Evolutionary conservation across 2,329 filamentous ascomycete species (phyloP), one percentile per base, ranked within the genome.

Genomic region (Blastomyces parvus): DNA sequence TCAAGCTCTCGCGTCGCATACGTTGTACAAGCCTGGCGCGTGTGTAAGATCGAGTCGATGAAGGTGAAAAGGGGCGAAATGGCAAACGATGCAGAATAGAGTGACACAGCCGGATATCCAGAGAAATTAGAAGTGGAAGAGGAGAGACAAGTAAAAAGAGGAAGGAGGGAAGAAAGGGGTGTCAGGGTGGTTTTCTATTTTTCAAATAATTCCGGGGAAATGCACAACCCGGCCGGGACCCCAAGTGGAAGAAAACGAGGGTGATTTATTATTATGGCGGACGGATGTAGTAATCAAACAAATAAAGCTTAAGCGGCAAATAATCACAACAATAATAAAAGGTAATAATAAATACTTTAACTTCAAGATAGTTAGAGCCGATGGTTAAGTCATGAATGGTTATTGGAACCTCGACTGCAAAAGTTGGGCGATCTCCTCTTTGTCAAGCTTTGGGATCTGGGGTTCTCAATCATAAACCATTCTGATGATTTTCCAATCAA

Each of bases 361-460:
- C 25, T 30, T 50, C 44, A 59, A 42, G 58, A 48, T 36, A 46
- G 59, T 30, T n/a, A n/a, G 59, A 33, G 33, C 22, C 7, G 40
- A 48, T 33, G 58, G 48, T 48, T 50, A 53, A 61, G 30, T 27
- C 17, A n/a, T 42, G 52, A 48, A 17, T 38, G 48, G 22, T 55
- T 56, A 40, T 56, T 56, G 52, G 60, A 52, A 62, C 38, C 38
- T 53, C 19, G 50, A 55, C 36, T 46, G 52, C 52, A 52, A 62
- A 61, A 42, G 40, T 46, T 55, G 50, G 60, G 40, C 60, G 60
- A 62, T 62, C 60, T 38, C 57, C 38, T 57, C 60, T 62, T 62
- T 62, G 60, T 62, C 60, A 62, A 62, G 52, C 52, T 57, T 62
- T 33, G 25, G 30, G 60, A 62, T 62, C 50, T 22, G 38, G 25